These are phyloP conservation scores for Hansfordia pulvinata DNA, from an alignment of 2,329 filamentous ascomycete species.

Conservation along the genomic window DNA sequence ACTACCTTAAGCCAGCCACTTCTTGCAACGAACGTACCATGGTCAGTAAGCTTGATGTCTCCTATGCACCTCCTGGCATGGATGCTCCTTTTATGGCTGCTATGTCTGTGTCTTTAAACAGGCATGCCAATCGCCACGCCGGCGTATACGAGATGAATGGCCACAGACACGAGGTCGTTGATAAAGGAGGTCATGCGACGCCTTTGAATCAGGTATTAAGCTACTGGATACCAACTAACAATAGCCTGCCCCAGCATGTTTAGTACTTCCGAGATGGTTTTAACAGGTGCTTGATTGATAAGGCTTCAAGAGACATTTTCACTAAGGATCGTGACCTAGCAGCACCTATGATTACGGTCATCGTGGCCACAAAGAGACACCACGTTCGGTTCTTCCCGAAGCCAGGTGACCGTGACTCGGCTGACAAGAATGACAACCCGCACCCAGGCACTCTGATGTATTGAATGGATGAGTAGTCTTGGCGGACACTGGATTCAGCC, in stretches of 20 bases:
- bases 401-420: constrained; percentile 26
- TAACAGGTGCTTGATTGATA: constrained; percentile 68
- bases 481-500: too few species aligned
- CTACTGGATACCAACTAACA: constrained; percentile 47
- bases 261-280: constrained; percentile 94
- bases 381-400: constrained; percentile 86
- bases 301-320: constrained; percentile 46
- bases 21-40: constrained; percentile 49
- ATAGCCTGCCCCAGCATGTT: constrained; percentile 54
- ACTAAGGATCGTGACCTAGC: constrained; percentile 18
- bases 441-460: constrained; percentile 79
- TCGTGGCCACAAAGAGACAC: constrained; percentile 86
- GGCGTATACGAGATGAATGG: constrained; percentile 77
- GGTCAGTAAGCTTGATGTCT: constrained; percentile 85
- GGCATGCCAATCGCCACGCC: constrained; percentile 58
- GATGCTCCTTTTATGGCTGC: constrained; percentile 66
- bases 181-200: constrained; percentile 47
- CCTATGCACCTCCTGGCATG: constrained; percentile 62
- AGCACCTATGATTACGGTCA: constrained; percentile 61
- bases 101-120: constrained; percentile 71
- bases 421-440: constrained; percentile 68
- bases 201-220: constrained; percentile 48
- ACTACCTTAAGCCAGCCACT: constrained; percentile 16
- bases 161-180: constrained; percentile 67
- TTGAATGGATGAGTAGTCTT: too few species aligned